phyloP scores from a whole-genome alignment of 2,329 filamentous ascomycete genomes.

The Fusarium compactum region DNA sequence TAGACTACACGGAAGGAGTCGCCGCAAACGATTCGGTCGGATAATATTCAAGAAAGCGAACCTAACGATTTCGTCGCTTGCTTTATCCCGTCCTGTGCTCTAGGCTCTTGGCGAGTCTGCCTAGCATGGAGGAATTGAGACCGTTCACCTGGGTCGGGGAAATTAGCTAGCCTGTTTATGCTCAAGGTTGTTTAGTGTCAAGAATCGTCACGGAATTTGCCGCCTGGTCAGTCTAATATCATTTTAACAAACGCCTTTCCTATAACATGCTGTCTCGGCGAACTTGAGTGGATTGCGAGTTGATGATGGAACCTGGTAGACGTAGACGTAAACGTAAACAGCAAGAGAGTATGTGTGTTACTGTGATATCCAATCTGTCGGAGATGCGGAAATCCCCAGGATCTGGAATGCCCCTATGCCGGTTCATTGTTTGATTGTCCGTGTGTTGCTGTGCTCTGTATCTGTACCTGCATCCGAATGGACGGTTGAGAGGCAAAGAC shows the following conservation, averaged over 20 bases:
- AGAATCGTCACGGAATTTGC: neutral
- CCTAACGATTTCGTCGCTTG: neutral
- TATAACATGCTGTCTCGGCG: neutral
- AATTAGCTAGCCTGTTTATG: conserved; percentile 9
- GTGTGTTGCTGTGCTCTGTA: conserved; percentile 15
- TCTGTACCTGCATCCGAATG: conserved; percentile 15
- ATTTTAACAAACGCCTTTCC: neutral
- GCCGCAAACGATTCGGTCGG: neutral
- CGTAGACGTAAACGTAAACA: neutral
- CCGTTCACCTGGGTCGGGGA: conserved; percentile 2
- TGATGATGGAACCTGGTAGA: neutral
- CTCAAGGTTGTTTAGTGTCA: neutral
- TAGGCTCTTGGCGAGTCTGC: neutral
- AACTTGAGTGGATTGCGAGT: neutral
- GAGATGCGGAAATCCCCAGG: neutral
- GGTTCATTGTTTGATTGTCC: conserved; percentile 5
- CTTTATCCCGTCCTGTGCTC: neutral
- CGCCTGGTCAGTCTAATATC: neutral
- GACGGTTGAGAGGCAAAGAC: neutral
- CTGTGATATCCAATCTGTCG: neutral
- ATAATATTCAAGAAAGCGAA: neutral
- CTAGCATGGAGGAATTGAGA: neutral
- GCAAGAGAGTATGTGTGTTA: neutral
- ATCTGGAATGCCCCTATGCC: conserved; percentile 6
- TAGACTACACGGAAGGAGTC: neutral